These are phyloP conservation scores for Fusarium heterosporum DNA, from an alignment of 2,329 filamentous ascomycete genomes.

Conservation along the genomic window DNA sequence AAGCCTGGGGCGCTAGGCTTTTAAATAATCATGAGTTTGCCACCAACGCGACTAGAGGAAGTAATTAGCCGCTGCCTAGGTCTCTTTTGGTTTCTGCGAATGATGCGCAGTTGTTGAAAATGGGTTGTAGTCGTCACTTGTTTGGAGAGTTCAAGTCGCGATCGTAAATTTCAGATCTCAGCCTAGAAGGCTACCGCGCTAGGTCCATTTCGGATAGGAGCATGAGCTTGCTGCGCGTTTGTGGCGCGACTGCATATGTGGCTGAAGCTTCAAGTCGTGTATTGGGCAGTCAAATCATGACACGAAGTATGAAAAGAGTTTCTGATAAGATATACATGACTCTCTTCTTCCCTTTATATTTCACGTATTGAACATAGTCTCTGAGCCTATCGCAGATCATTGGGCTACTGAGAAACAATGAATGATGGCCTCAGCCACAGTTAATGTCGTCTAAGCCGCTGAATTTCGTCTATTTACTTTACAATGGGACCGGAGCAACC, in stretches of 20 bases:
- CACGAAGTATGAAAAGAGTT: neutral
- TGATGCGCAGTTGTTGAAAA: slow-evolving; percentile 42
- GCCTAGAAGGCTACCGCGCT: slow-evolving; percentile 40
- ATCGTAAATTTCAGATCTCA: slow-evolving; percentile 54
- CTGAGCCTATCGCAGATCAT: too few relatives aligned
- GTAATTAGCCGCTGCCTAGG: slow-evolving; percentile 29
- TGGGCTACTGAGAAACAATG: neutral
- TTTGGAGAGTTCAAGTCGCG: slow-evolving; percentile 40
- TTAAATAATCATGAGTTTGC: slow-evolving; percentile 53
- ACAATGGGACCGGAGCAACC: slow-evolving; percentile 27
- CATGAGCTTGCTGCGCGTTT: slow-evolving; percentile 9
- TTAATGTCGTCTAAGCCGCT: slow-evolving; percentile 8
- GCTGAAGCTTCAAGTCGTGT: slow-evolving; percentile 13
- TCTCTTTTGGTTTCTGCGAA: slow-evolving; percentile 41
- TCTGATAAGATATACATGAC: neutral
- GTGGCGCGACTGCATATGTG: slow-evolving; percentile 35
- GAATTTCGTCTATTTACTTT: slow-evolving; percentile 35
- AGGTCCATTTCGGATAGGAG: slow-evolving; percentile 22
- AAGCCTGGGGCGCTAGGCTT: slow-evolving; percentile 50
- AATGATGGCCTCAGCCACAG: slow-evolving; percentile 28
- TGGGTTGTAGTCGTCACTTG: slow-evolving; percentile 36
- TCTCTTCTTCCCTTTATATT: neutral
- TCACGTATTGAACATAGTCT: neutral
- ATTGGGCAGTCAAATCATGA: neutral
- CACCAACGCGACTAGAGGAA: slow-evolving; percentile 31